Evolutionary conservation across 2,329 filamentous ascomycete genomes (phyloP).

Genomic region (Onygenales sp.): DNA sequence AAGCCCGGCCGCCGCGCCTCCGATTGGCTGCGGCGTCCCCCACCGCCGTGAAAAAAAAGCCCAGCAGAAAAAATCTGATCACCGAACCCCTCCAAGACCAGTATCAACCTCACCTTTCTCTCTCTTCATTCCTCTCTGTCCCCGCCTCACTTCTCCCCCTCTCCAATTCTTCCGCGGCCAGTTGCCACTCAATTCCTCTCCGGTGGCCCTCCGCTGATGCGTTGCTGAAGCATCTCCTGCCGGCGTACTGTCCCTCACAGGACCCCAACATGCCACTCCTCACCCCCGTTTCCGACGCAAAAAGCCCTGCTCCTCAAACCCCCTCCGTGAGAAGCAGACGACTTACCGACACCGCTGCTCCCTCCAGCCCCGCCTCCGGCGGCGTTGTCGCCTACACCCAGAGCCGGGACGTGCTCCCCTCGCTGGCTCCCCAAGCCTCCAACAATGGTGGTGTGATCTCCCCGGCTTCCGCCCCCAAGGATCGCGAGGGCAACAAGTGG

Average conservation of each 20-base stretch:
- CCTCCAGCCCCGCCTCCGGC: slow-evolving; percentile 31
- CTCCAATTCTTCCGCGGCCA: slow-evolving; percentile 15
- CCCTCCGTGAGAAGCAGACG: slow-evolving; percentile 16
- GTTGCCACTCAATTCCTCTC: slow-evolving; percentile 11
- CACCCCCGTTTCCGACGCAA: slow-evolving; percentile 12
- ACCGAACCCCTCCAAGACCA: background rate
- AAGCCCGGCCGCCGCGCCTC: no score
- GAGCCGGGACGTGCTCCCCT: slow-evolving; percentile 22
- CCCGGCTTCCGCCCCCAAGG: slow-evolving; percentile 54
- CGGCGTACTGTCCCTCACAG: slow-evolving; percentile 10
- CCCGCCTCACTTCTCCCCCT: background rate
- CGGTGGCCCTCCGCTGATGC: slow-evolving; percentile 6
- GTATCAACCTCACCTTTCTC: background rate
- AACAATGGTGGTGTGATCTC: slow-evolving; percentile 31
- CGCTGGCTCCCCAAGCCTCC: slow-evolving; percentile 19
- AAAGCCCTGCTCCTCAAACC: slow-evolving; percentile 8
- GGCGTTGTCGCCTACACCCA: slow-evolving; percentile 30
- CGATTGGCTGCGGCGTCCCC: no score
- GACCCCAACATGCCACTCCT: slow-evolving; percentile 21
- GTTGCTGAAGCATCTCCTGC: slow-evolving; percentile 14
- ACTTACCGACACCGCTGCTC: slow-evolving; percentile 17
- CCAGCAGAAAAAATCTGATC: no score
- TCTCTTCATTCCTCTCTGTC: slow-evolving; percentile 2
- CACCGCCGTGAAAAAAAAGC: no score
- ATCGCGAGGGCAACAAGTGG: slow-evolving; percentile 46